These are phyloP conservation scores for Alternaria triticina DNA, from an alignment of 2,329 filamentous ascomycete genomes.

Conservation along the genomic window DNA sequence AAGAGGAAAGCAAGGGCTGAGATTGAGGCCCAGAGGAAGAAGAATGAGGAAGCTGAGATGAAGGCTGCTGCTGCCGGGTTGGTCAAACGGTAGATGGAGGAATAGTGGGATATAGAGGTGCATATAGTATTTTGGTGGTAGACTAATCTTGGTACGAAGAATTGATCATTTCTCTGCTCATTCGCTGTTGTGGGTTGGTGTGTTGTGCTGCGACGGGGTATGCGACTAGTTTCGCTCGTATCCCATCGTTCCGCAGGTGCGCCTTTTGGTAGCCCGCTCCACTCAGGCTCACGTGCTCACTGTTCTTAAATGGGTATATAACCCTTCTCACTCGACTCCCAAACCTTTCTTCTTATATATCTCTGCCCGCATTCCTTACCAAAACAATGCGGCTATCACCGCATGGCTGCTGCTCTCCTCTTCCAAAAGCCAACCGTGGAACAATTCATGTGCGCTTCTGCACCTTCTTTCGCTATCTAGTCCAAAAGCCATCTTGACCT, in stretches of 20 bases:
- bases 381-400: too few relatives aligned
- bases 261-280: too few relatives aligned
- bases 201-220: not conserved
- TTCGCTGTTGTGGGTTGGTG: not conserved
- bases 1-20: conserved; percentile 69
- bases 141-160: not conserved
- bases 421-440: too few relatives aligned
- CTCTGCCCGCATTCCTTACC: too few relatives aligned
- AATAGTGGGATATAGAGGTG: not conserved
- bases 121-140: not conserved
- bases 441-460: not conserved
- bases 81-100: conserved; percentile 3
- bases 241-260: too few relatives aligned
- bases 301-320: not conserved
- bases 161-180: conserved; percentile 2
- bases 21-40: conserved; percentile 42
- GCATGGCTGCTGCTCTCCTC: not conserved
- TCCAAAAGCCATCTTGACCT: accelerated
- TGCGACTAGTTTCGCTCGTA: not conserved
- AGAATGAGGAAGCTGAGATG: conserved; percentile 40
- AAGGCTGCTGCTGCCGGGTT: conserved; percentile 24
- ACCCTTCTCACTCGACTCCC: too few relatives aligned
- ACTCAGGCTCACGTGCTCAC: not conserved
- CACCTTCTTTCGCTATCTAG: not conserved
- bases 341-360: accelerated